These are phyloP conservation scores for Porphyrellus cyaneotinctus DNA, from an alignment of 768 basidiomycete genomes.

Conservation along the genomic window DNA sequence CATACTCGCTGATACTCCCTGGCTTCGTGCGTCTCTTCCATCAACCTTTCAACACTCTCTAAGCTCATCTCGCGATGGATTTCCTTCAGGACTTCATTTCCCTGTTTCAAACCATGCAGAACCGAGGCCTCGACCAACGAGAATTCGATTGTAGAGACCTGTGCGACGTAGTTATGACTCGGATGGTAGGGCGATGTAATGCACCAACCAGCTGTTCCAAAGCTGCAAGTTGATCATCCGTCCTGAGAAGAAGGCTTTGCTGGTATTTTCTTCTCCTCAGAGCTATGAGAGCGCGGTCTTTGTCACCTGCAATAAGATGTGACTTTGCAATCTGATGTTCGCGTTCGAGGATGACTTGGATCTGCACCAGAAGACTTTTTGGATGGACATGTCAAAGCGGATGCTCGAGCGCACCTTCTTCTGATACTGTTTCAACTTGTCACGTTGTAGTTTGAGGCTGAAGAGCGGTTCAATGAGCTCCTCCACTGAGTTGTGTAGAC, in stretches of 20 bases:
- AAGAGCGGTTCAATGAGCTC: conserved; percentile 19
- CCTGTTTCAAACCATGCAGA: conserved; percentile 87
- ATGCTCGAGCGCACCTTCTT: conserved; percentile 58
- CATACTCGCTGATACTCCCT: conserved; percentile 84
- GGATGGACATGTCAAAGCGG: not conserved
- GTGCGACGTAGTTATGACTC: not conserved
- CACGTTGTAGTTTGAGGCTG: conserved; percentile 93
- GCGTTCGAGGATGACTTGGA: conserved; percentile 79
- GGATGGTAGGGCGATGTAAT: not conserved
- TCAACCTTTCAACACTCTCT: conserved; percentile 88
- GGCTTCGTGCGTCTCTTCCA: conserved; percentile 92
- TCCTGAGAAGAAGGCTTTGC: conserved; percentile 79
- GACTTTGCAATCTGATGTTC: conserved; percentile 88
- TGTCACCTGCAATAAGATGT: conserved; percentile 76
- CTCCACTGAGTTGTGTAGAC: conserved; percentile 14
- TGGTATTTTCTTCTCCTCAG: conserved; percentile 92
- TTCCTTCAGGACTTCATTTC: conserved; percentile 88
- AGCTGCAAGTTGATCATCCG: conserved; percentile 84
- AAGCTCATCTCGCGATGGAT: conserved; percentile 92
- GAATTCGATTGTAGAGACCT: conserved; percentile 98
- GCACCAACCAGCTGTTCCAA: conserved; percentile 78
- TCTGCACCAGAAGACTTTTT: conserved; percentile 41
- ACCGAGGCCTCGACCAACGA: conserved; percentile 92
- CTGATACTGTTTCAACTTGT: conserved; percentile 95
- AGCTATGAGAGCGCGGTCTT: conserved; percentile 83